Conservation (phyloP, 306 rosid genomes). For the Gynostemma pentaphyllum region DNA sequence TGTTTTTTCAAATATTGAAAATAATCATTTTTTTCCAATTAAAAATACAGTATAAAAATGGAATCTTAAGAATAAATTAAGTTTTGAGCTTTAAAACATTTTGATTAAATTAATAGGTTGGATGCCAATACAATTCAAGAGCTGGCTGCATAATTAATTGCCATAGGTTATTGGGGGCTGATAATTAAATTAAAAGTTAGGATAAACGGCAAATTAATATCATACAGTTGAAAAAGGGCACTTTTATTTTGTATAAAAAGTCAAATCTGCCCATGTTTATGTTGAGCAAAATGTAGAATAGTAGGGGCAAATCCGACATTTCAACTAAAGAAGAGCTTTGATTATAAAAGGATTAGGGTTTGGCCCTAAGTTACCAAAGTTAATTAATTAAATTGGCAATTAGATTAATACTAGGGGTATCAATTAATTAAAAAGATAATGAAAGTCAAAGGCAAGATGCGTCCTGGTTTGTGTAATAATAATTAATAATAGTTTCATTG, state of each 20-base stretch:
- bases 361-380: background rate
- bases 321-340: background rate
- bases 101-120: background rate
- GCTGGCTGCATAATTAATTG: background rate
- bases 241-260: background rate
- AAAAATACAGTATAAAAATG: too few relatives aligned
- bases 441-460: conserved; percentile 89
- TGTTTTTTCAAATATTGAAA: too few relatives aligned
- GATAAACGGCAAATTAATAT: background rate
- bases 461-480: conserved; percentile 48
- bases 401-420: conserved; percentile 25
- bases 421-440: too few relatives aligned
- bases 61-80: too few relatives aligned
- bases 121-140: background rate
- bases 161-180: conserved; percentile 2
- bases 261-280: background rate
- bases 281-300: background rate
- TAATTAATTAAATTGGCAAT: background rate
- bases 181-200: conserved; percentile 1
- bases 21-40: too few relatives aligned
- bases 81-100: background rate
- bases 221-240: background rate
- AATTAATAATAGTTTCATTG: conserved; percentile 31
- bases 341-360: conserved; percentile 1
- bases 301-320: background rate